Evolutionary conservation across 306 rosid species (phyloP), one percentile per base, ranked within the genome.

Genomic region (Coriaria nepalensis): DNA sequence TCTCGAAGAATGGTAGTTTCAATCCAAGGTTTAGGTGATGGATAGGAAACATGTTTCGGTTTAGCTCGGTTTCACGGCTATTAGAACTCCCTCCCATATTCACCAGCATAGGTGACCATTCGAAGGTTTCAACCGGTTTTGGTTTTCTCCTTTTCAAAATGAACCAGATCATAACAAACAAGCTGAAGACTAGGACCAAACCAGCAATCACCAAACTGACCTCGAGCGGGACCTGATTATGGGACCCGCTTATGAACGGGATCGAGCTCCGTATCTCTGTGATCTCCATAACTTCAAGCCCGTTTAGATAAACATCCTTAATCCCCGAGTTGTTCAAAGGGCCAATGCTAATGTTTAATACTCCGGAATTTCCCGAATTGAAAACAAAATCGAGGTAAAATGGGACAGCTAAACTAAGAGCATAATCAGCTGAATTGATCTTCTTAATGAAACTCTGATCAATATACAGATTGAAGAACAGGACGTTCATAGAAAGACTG

Each of bases 31-130:
- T 47, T 35, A 67, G 13, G 59, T 44, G 14, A 12, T 60, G 64
- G 9, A 68, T 8, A 33, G 60, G 67, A 0, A 71, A 70, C 43
- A 56, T 52, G 2, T 41, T 53, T 12, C 34, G 7, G 29, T 59
- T 70, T 33, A 34, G 49, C 10, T 69, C 62, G 0, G 67, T 56
- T 34, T 11, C 37, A 32, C 66, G 57, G 68, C 57, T 60, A 38
- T 57, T 74, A 12, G 71, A 60, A 44, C 75, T 72, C 29, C 77
- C 69, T 45, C 71, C 82, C 56, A 68, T 74, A 58, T 49, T 4
- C 44, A 15, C 20, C 34, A 50, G 74, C 45, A 66, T 10, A 4
- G 75, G 70, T 14, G 50, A 47, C 75, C 87, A 75, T 4, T 57
- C 56, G 0, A 55, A 53, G 54, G 34, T 39, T 37, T 75, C 66